Percentiles rank a stretch among this genome's conserved stretches.
Conservation (phyloP, 495 filamentous ascomycete species). For the Thermochaetoides thermophila region DNA sequence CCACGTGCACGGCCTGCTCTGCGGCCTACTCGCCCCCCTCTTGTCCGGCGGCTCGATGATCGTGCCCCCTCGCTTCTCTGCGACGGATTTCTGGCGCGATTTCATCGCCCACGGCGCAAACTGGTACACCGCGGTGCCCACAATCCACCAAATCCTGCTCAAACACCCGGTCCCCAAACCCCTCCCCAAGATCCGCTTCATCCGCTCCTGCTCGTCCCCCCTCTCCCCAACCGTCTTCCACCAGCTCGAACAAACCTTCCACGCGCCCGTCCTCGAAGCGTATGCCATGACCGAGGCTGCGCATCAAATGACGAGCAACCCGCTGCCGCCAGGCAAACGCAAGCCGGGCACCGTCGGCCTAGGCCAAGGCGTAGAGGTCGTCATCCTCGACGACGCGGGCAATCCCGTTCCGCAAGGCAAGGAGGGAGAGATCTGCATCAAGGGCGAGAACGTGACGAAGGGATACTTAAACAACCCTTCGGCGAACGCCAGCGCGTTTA, state of each 20-base stretch:
- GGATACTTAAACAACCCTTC: conserved; percentile 70
- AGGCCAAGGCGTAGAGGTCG: conserved; percentile 67
- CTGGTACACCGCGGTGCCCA: conserved; percentile 82
- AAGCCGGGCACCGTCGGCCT: conserved; percentile 67
- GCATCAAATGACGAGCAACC: conserved; percentile 82
- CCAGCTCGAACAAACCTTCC: conserved; percentile 53
- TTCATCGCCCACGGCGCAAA: conserved; percentile 56
- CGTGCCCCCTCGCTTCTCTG: conserved; percentile 64
- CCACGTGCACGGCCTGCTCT: conserved; percentile 75
- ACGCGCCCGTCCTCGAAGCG: conserved; percentile 70
- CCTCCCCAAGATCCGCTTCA: conserved; percentile 63
- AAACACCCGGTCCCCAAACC: conserved; percentile 48
- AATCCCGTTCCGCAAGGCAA: conserved; percentile 44
- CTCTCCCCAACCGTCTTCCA: conserved; percentile 64
- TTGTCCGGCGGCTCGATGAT: conserved; percentile 57
- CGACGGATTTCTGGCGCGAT: conserved; percentile 64
- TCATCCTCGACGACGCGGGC: conserved; percentile 53
- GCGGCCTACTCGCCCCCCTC: conserved; percentile 62
- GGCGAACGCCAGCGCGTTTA: conserved; percentile 56
- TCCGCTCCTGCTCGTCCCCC: conserved; percentile 73
- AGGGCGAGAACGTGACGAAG: conserved; percentile 63
- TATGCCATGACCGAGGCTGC: conserved; percentile 89
- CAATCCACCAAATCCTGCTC: conserved; percentile 79
- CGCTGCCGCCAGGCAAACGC: conserved; percentile 49
- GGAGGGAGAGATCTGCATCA: conserved; percentile 69